Evolutionary conservation across 805 yeast species (phyloP), one percentile per base, ranked within the genome.

Genomic region (Sugiyamaella qingdaonensis): DNA sequence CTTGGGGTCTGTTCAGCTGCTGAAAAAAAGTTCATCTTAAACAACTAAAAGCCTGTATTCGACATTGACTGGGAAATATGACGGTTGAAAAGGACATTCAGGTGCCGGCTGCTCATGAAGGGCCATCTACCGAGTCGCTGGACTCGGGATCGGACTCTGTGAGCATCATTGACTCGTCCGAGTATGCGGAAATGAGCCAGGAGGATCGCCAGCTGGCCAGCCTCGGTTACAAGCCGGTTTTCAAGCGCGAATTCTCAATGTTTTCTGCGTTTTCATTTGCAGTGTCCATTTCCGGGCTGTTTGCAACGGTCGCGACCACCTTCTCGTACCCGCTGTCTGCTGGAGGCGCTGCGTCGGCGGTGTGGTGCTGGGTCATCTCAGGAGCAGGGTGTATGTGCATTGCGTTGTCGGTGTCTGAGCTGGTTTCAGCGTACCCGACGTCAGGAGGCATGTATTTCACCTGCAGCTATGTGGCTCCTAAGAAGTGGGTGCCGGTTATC

Each of bases 361-460:
- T 79, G 9, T 82, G 86, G 86, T 78, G 83, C 51, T 82, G 86
- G 85, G 67, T 78, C 54, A 72, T 77, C 41, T 78, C 82, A 44
- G 77, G 80, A 10, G 49, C 73, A 35, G 82, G 84, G 48, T 78
- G 84, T 55, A 66, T 81, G 58, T 70, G 75, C 56, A 78, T 79
- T 47, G 86, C 86, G 49, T 69, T 85, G 21, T 84, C 92, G 13
- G 71, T 88, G 19, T 85, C 91, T 54, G 96, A 88, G 65, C 84
- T 88, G 19, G 57, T 57, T 10, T 57, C 61, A n/a, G 59, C 58
- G 24, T 61, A 57, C 48, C 64, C 64, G 27, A 59, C 61, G 14
- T 53, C 61, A 2, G 63, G 63, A 8, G 63, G 63, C 4, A 49
- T 60, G 52, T 58, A 58, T 47, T 60, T 58, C 54, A 55, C 61